Evolutionary conservation across 2,329 filamentous ascomycete genomes (phyloP).

Genomic region (Chaetoscypha palmicola): DNA sequence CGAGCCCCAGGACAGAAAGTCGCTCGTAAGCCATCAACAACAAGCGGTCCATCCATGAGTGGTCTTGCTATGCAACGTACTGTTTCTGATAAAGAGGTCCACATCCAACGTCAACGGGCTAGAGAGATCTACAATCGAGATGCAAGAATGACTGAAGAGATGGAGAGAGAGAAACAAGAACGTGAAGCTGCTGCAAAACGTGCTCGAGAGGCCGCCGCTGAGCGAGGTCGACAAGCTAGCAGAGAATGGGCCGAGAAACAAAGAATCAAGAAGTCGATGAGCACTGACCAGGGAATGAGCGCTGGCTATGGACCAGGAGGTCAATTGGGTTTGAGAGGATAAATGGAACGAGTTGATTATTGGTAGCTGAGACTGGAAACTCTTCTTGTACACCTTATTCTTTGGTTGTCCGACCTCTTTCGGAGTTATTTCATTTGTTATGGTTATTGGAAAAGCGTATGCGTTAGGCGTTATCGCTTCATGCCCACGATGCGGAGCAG

Average conservation of each 20-base stretch:
- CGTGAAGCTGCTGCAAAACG: slow-evolving; percentile 47
- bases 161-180: slow-evolving; percentile 46
- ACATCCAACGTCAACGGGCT: slow-evolving; percentile 46
- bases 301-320: slow-evolving; percentile 24
- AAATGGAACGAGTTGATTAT: neutral
- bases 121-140: slow-evolving; percentile 49
- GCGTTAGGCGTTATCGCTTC: slow-evolving; percentile 12
- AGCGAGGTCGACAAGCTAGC: slow-evolving; percentile 51
- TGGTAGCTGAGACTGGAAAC: too few relatives aligned
- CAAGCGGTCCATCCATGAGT: slow-evolving; percentile 21
- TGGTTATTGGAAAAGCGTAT: slow-evolving; percentile 7
- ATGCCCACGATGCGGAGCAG: slow-evolving; percentile 5
- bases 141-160: slow-evolving; percentile 39
- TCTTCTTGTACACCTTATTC: too few relatives aligned
- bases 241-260: slow-evolving; percentile 58
- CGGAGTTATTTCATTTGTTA: neutral
- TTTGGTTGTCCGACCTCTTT: too few relatives aligned
- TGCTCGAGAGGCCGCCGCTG: slow-evolving; percentile 53
- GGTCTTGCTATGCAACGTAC: slow-evolving; percentile 35
- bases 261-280: slow-evolving; percentile 23
- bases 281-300: slow-evolving; percentile 21
- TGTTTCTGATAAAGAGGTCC: slow-evolving; percentile 43
- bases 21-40: slow-evolving; percentile 20
- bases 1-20: slow-evolving; percentile 21
- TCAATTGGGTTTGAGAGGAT: slow-evolving; percentile 21